Conservation (phyloP, 345 rosid species). For the Kernera saxatilis region DNA sequence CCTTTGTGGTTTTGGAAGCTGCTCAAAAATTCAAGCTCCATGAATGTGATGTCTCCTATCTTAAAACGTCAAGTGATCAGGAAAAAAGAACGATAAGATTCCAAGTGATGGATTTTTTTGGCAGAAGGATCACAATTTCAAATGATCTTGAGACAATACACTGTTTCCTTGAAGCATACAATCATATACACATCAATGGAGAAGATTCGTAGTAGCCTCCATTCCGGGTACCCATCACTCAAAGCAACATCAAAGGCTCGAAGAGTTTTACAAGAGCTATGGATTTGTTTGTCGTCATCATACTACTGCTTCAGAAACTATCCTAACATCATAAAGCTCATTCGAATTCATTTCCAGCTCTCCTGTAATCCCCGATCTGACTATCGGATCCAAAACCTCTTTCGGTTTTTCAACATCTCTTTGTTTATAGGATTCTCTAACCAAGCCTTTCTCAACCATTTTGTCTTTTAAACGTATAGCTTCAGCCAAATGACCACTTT, state of each 20-base stretch:
- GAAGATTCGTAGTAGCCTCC: not conserved
- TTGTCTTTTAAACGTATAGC: slow-evolving; percentile 46
- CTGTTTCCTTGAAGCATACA: not conserved
- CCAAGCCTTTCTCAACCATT: slow-evolving; percentile 50
- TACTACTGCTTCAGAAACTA: slow-evolving; percentile 13
- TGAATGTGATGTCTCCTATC: not conserved
- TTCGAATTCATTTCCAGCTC: not conserved
- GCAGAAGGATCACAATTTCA: not conserved
- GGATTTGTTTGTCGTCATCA: not conserved
- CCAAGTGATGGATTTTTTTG: not conserved
- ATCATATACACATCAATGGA: not conserved
- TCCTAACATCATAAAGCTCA: slow-evolving; percentile 8
- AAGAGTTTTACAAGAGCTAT: not conserved
- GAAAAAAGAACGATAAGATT: not conserved
- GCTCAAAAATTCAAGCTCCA: not conserved
- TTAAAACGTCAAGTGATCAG: not conserved
- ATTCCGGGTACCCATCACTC: not conserved
- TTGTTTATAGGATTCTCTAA: slow-evolving; percentile 34
- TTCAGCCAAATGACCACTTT: slow-evolving; percentile 39
- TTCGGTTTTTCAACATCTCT: slow-evolving; percentile 25
- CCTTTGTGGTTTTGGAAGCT: not conserved
- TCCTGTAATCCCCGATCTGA: not conserved
- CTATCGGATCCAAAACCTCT: slow-evolving; percentile 35
- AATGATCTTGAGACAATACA: not conserved
- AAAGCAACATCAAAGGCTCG: not conserved